phyloP scores from a whole-genome alignment of 148 eudicot genomes.

The Silene conica region DNA sequence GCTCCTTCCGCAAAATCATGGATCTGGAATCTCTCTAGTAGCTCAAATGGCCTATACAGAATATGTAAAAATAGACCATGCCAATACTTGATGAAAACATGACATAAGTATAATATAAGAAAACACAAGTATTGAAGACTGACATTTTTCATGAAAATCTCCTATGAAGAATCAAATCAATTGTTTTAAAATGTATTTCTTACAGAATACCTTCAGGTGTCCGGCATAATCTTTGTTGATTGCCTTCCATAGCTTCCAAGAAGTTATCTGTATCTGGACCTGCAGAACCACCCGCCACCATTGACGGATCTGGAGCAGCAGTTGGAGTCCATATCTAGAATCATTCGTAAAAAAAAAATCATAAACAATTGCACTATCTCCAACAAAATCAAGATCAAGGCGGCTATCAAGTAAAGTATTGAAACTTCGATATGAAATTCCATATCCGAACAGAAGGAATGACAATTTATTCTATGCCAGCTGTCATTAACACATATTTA shows the following conservation, averaged over 20 bases:
- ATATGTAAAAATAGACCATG: background rate
- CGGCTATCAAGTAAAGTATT: no score
- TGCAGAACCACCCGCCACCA: slow-evolving; percentile 60
- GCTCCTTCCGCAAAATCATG: slow-evolving; percentile 88
- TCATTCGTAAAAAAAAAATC: slow-evolving; percentile 10
- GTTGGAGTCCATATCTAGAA: slow-evolving; percentile 86
- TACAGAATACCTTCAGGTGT: slow-evolving; percentile 76
- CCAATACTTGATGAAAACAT: background rate
- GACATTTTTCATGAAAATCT: background rate
- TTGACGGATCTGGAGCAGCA: slow-evolving; percentile 63
- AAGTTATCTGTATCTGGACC: slow-evolving; percentile 62
- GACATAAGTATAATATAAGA: background rate
- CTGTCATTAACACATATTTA: no score
- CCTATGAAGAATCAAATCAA: background rate
- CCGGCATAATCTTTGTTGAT: slow-evolving; percentile 65
- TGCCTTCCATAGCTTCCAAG: slow-evolving; percentile 76
- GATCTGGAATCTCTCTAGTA: slow-evolving; percentile 82
- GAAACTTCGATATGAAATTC: no score
- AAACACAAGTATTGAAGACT: no score
- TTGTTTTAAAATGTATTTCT: slow-evolving; percentile 22
- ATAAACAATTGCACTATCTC: background rate
- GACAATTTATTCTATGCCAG: no score
- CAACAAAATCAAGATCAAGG: background rate
- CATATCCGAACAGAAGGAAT: no score
- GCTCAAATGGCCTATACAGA: slow-evolving; percentile 71